These are phyloP conservation scores for Mastigamoeba balamuthi DNA, from an alignment of 78 protist genomes.

Conservation along the genomic window DNA sequence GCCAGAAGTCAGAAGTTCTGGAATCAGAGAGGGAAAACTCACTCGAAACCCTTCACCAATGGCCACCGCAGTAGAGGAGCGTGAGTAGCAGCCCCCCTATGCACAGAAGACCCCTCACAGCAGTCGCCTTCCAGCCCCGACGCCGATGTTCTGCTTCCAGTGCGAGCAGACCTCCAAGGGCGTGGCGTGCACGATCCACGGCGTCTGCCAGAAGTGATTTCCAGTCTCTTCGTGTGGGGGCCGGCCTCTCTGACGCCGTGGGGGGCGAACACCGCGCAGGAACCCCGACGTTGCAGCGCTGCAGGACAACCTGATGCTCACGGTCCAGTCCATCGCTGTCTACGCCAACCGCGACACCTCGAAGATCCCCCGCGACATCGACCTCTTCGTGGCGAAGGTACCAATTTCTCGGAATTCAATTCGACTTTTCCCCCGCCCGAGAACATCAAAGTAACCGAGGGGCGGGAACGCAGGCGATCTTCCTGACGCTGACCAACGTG, in stretches of 20 bases:
- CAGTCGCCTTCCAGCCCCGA: no score
- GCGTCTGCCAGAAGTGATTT: conserved; percentile 54
- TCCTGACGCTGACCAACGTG: conserved; percentile 70
- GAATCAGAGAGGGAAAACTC: no score
- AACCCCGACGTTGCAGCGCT: conserved; percentile 46
- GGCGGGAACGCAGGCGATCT: conserved; percentile 5
- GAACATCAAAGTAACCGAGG: no score
- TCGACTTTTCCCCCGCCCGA: neutral
- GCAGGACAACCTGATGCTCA: conserved; percentile 31
- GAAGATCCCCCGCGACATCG: neutral
- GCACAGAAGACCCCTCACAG: no score
- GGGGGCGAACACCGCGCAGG: neutral
- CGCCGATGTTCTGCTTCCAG: conserved; percentile 76
- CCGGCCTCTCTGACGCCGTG: neutral
- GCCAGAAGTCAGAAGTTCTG: no score
- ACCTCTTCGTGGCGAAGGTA: neutral
- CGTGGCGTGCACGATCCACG: conserved; percentile 56
- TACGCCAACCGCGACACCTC: neutral
- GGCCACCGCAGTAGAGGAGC: no score
- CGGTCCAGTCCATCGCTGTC: neutral
- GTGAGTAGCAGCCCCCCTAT: no score
- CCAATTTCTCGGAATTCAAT: neutral
- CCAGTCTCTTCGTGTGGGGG: neutral
- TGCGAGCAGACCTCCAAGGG: conserved; percentile 59
- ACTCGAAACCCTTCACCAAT: no score